A percentile compares a stretch with the other conserved stretches of the same genome.
These are phyloP conservation scores for Claviceps lovelessii DNA, from an alignment of 2,329 filamentous ascomycete species.

Conservation along the genomic window DNA sequence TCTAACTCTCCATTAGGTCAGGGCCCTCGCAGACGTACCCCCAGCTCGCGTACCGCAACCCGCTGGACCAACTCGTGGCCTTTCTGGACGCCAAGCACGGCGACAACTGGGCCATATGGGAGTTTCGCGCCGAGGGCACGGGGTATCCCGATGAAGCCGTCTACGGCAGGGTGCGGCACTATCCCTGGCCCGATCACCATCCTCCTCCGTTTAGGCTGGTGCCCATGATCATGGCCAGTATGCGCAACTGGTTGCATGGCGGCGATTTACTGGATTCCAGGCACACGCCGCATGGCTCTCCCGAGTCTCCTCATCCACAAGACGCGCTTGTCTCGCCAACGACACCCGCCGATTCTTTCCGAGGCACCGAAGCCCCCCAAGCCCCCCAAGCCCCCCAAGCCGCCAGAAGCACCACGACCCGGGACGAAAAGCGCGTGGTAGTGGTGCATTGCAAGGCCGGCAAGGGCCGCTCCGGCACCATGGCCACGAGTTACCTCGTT, in stretches of 20 bases:
- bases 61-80: slow-evolving; percentile 69
- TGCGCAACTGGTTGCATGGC: slow-evolving; percentile 71
- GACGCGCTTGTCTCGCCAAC: background rate
- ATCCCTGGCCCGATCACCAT: slow-evolving; percentile 94
- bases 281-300: background rate
- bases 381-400: slow-evolving; percentile 3
- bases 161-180: slow-evolving; percentile 73
- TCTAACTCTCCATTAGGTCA: slow-evolving; percentile 40
- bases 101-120: slow-evolving; percentile 86
- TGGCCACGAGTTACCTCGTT: slow-evolving; percentile 80
- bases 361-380: slow-evolving; percentile 3
- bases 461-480: slow-evolving; percentile 82
- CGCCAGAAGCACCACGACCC: slow-evolving; percentile 7
- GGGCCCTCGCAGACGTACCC: slow-evolving; percentile 83
- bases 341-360: slow-evolving; percentile 5
- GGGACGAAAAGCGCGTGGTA: slow-evolving; percentile 45
- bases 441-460: slow-evolving; percentile 97
- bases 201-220: slow-evolving; percentile 85
- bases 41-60: slow-evolving; percentile 84
- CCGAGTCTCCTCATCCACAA: background rate
- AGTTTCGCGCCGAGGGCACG: slow-evolving; percentile 91
- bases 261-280: slow-evolving; percentile 22
- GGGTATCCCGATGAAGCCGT: slow-evolving; percentile 89
- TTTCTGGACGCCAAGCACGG: slow-evolving; percentile 81
- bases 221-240: slow-evolving; percentile 77